phyloP scores from a whole-genome alignment of 2,329 filamentous ascomycete species.

The Monilinia fructicola region DNA sequence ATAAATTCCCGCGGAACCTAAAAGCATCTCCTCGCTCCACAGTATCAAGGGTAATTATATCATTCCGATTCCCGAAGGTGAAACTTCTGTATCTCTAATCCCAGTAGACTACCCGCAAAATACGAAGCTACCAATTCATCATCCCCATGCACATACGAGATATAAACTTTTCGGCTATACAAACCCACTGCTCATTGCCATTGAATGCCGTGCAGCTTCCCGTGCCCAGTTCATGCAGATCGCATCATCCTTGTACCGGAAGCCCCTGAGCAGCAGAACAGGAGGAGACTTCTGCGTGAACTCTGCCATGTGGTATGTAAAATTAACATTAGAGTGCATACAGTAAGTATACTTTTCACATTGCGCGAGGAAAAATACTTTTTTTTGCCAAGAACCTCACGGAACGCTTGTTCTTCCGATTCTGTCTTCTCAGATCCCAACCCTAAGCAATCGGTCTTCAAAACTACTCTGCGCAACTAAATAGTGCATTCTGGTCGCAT shows the following conservation, averaged over 20 bases:
- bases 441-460: not conserved
- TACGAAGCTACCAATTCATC: not conserved
- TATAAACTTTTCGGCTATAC: constrained; percentile 3
- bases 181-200: not conserved
- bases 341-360: not conserved
- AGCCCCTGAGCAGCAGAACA: not conserved
- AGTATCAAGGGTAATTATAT: not conserved
- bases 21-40: not conserved
- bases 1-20: not conserved
- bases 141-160: not conserved
- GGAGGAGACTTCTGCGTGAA: not conserved
- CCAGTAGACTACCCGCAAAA: not conserved
- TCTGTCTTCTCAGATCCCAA: not conserved
- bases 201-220: not conserved
- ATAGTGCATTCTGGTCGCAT: too few species aligned
- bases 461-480: not conserved
- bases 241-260: not conserved
- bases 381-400: not conserved
- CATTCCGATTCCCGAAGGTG: too few species aligned
- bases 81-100: not conserved
- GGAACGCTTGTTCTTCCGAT: not conserved
- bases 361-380: not conserved
- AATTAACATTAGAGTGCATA: not conserved
- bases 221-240: not conserved
- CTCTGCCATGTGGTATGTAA: not conserved